Evolutionary conservation across 2,329 filamentous ascomycete species (phyloP), one percentile per base, ranked within the genome.

Genomic region (Botrytis elliptica): DNA sequence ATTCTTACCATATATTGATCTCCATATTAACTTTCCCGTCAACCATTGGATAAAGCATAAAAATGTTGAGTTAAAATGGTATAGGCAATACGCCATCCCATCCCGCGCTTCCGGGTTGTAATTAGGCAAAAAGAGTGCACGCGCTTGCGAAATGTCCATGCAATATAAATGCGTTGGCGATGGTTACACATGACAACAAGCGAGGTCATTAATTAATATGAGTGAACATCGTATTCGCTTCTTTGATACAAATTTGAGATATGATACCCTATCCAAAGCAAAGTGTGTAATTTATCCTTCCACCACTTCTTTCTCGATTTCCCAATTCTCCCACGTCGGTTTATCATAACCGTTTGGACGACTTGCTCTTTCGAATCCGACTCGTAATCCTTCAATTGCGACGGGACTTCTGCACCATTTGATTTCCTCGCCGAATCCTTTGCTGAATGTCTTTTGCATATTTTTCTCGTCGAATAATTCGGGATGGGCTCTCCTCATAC

Each of bases 291-390:
- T 42, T 63, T 40, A 78, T 33, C 78, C 78, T 22, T 78, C 75
- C 40, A 79, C 72, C 62, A 79, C 73, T 49, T 75, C 74, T 52
- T 75, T 64, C 49, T 79, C 78, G 42, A 78, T 74, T 52, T 79
- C 78, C 77, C 78, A 79, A 7, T 73, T 74, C 22, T 79, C 77
- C 87, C 87, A 88, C 22, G 80, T 84, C 6, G 86, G 81, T 59
- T 79, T 77, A 80, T 88, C 86, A 46, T 81, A 84, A 3, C 86
- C 87, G 80, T 88, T 88, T 7, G 87, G 86, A 85, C 80, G 76
- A 75, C 79, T 81, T 10, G 78, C 76, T 46, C 79, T 73, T 46
- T 79, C 74, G 63, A 80, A 81, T 2, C 79, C 78, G 36, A 80
- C 77, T 49, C 78, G 75, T 42, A 80, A 46, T 4, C 77, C 79